Percentiles rank a stretch among this genome's conserved stretches.
Evolutionary conservation across 164 flowering plant genomes (phyloP).

Genomic region (Taxillus chinensis): DNA sequence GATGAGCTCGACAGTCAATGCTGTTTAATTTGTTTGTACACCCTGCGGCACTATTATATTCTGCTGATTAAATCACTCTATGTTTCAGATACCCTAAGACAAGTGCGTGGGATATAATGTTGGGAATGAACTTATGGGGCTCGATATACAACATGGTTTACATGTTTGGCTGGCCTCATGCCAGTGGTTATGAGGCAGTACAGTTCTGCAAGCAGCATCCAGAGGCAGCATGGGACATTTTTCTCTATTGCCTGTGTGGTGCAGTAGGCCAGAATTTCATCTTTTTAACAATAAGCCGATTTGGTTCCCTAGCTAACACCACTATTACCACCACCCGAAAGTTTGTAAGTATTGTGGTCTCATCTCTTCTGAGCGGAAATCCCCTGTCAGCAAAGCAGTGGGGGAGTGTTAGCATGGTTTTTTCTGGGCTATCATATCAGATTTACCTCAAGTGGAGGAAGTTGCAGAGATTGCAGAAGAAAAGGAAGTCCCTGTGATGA

Average conservation of each 20-base stretch:
- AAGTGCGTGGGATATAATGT: conserved; percentile 95
- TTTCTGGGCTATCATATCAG: conserved; percentile 87
- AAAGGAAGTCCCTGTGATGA: conserved; percentile 48
- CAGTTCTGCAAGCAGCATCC: conserved; percentile 87
- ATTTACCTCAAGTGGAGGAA: conserved; percentile 91
- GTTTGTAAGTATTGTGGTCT: conserved; percentile 94
- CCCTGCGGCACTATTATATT: no score
- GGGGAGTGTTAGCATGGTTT: conserved; percentile 86
- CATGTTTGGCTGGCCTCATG: conserved; percentile 91
- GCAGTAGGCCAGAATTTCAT: conserved; percentile 99
- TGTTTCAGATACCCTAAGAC: conserved; percentile 83
- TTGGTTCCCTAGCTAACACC: conserved; percentile 92
- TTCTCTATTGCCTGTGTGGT: conserved; percentile 85
- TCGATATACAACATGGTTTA: conserved; percentile 80
- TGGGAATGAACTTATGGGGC: conserved; percentile 99
- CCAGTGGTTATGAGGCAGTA: conserved; percentile 66
- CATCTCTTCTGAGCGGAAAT: conserved; percentile 85
- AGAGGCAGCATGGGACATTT: conserved; percentile 95
- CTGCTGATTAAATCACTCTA: no score
- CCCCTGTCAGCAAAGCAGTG: conserved; percentile 89
- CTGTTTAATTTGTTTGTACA: no score
- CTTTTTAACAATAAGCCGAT: conserved; percentile 84
- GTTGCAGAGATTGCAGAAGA: conserved; percentile 53
- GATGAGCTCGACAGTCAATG: no score
- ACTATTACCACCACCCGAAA: conserved; percentile 98